Evolutionary conservation across 1,284 basidiomycete species (phyloP).

Genomic region (Anthracocystis walkeri): DNA sequence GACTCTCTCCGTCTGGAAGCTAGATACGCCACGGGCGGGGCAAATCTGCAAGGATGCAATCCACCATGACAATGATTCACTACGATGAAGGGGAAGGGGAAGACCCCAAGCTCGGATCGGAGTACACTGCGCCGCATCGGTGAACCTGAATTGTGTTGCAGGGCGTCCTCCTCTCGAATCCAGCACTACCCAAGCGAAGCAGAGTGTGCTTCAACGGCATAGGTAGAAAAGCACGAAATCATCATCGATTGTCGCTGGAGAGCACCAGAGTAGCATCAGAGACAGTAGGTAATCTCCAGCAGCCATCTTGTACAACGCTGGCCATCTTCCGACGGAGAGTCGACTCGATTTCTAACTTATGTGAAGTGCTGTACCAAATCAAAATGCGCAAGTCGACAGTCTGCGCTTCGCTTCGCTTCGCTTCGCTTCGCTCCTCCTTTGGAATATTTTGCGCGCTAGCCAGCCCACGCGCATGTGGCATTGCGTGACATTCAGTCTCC

Average conservation of each 20-base stretch:
- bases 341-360: background rate
- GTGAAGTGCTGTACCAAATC: background rate
- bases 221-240: too few species aligned
- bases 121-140: background rate
- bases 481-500: slow-evolving; percentile 2
- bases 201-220: too few species aligned
- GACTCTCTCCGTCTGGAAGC: background rate
- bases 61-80: background rate
- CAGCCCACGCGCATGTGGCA: background rate
- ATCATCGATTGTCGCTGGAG: too few species aligned
- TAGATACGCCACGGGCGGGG: background rate
- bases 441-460: background rate
- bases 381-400: background rate
- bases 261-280: background rate
- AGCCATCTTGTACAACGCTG: background rate
- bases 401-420: too few species aligned
- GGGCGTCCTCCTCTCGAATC: background rate
- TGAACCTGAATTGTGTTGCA: background rate
- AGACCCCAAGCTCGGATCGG: background rate
- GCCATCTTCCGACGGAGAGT: background rate
- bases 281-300: background rate
- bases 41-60: background rate
- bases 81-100: background rate
- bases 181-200: background rate
- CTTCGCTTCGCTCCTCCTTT: background rate